These are phyloP conservation scores for Pestalotiopsis sp. DNA, from an alignment of 2,329 filamentous ascomycete species.

Conservation along the genomic window DNA sequence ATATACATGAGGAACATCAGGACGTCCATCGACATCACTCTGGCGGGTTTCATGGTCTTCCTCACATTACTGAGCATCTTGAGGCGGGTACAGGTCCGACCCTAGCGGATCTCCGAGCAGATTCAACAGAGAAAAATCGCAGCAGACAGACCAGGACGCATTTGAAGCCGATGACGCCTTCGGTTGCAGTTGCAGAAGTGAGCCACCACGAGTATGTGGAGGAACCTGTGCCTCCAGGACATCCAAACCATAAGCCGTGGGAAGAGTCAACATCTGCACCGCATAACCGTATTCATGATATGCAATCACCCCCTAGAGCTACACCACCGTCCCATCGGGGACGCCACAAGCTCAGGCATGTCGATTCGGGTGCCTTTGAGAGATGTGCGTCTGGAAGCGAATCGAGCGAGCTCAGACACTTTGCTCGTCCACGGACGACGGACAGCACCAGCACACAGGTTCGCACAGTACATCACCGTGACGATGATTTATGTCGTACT, in stretches of 20 bases:
- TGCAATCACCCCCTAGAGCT: not conserved
- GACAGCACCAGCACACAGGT: not conserved
- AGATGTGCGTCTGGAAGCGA: not conserved
- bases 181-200: slow-evolving; percentile 16
- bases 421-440: not conserved
- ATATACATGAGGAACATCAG: slow-evolving; percentile 9
- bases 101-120: slow-evolving; percentile 14
- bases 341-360: not conserved
- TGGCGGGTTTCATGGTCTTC: slow-evolving; percentile 33
- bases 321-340: not conserved
- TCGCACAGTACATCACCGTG: not conserved
- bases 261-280: not conserved
- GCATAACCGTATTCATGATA: not conserved
- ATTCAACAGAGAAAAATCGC: not conserved
- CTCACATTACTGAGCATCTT: slow-evolving; percentile 37
- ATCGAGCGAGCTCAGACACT: not conserved
- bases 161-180: slow-evolving; percentile 17
- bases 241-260: slow-evolving; percentile 10
- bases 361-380: not conserved
- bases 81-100: slow-evolving; percentile 19
- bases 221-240: slow-evolving; percentile 14
- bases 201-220: slow-evolving; percentile 18
- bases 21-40: slow-evolving; percentile 27
- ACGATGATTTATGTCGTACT: not conserved
- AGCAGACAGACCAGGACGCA: not conserved